These are phyloP conservation scores for Fusarium coicis DNA, from an alignment of 2,329 filamentous ascomycete species.

Conservation along the genomic window DNA sequence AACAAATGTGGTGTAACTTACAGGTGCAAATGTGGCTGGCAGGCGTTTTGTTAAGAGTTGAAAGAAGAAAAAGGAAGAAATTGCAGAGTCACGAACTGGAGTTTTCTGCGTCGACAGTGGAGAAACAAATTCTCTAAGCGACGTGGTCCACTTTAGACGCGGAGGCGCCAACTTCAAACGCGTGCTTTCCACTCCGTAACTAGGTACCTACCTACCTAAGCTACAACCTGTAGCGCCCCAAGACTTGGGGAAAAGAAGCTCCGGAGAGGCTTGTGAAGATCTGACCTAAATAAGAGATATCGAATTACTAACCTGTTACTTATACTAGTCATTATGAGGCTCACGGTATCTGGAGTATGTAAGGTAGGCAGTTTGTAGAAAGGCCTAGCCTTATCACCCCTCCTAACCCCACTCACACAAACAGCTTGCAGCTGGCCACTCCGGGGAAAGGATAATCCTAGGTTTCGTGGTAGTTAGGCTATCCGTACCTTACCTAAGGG, in stretches of 20 bases:
- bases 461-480: neutral
- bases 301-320: neutral
- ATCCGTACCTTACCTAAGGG: neutral
- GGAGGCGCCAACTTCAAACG: conserved; percentile 20
- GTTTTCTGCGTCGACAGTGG: conserved; percentile 32
- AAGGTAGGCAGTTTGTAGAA: neutral
- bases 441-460: neutral
- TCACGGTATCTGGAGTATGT: neutral
- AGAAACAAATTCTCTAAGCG: conserved; percentile 25
- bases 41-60: conserved; percentile 7
- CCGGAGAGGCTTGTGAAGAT: neutral
- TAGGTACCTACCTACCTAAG: neutral
- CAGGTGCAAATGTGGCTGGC: neutral
- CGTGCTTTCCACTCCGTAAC: neutral
- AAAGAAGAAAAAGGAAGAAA: conserved; percentile 33
- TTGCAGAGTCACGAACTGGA: conserved; percentile 32
- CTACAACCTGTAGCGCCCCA: neutral
- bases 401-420: neutral
- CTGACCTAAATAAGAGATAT: neutral
- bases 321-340: neutral
- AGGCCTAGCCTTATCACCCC: neutral
- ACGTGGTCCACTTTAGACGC: conserved; percentile 20
- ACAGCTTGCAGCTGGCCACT: neutral
- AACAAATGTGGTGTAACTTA: conserved; percentile 13
- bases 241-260: neutral